phyloP scores from a whole-genome alignment of 2,329 filamentous ascomycete species.

The Ampelomyces quisqualis region DNA sequence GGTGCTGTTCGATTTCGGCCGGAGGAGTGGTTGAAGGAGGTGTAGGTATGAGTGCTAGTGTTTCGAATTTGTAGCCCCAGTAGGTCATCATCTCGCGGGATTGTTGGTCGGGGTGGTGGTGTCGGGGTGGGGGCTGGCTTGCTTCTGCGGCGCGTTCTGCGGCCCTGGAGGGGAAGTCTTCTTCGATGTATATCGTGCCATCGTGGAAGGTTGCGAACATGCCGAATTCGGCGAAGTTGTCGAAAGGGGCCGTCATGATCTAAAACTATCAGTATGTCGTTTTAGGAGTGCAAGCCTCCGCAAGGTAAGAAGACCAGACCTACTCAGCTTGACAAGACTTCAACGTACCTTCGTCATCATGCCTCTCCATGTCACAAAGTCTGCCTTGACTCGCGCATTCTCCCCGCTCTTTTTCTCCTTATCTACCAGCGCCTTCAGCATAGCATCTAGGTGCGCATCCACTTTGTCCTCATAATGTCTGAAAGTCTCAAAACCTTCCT shows the following conservation, averaged over 20 bases:
- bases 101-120: constrained; percentile 54
- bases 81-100: constrained; percentile 84
- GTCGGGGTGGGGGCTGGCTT: constrained; percentile 21
- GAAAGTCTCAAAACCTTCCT: constrained; percentile 78
- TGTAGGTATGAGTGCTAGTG: constrained; percentile 71
- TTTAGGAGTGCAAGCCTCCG: not conserved
- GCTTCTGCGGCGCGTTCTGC: constrained; percentile 56
- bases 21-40: constrained; percentile 78
- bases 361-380: constrained; percentile 89
- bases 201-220: constrained; percentile 95
- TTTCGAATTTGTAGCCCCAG: constrained; percentile 99
- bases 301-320: constrained; percentile 16
- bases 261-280: too few relatives aligned
- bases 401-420: constrained; percentile 64
- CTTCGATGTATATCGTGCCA: constrained; percentile 81
- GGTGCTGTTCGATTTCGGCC: constrained; percentile 75
- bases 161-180: constrained; percentile 75
- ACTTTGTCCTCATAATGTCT: constrained; percentile 75
- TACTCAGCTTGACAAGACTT: not conserved
- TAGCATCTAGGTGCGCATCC: constrained; percentile 85
- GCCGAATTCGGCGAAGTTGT: constrained; percentile 78
- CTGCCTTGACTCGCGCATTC: constrained; percentile 67
- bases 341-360: constrained; percentile 91
- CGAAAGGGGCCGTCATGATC: constrained; percentile 85
- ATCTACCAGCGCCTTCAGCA: constrained; percentile 73